Evolutionary conservation across 2,329 filamentous ascomycete species (phyloP).

Genomic region (Endothia cerciana): DNA sequence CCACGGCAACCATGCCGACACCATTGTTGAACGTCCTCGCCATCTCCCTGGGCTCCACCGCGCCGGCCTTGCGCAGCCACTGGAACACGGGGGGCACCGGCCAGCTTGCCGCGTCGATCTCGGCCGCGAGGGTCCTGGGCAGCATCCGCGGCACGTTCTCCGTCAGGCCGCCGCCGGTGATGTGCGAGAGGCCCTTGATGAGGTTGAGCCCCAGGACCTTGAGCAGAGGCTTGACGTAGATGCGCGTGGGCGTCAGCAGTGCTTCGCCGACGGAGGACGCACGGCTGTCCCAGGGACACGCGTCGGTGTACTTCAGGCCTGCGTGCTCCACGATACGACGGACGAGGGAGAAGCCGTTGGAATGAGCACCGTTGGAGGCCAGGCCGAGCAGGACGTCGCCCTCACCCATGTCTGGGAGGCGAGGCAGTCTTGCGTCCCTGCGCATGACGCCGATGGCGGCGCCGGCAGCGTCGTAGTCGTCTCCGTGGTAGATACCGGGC

Average conservation of each 20-base stretch:
- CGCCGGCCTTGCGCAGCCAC: constrained; percentile 79
- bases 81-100: constrained; percentile 76
- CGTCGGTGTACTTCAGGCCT: constrained; percentile 70
- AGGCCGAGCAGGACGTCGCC: constrained; percentile 89
- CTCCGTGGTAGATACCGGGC: constrained; percentile 88
- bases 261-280: constrained; percentile 66
- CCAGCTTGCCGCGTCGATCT: constrained; percentile 80
- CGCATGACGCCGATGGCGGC: constrained; percentile 85
- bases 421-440: constrained; percentile 71
- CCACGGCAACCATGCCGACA: constrained; percentile 89
- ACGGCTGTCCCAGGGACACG: constrained; percentile 74
- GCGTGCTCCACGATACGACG: constrained; percentile 81
- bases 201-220: constrained; percentile 63
- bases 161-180: constrained; percentile 89
- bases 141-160: constrained; percentile 97
- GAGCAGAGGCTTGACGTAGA: constrained; percentile 87
- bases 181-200: constrained; percentile 93
- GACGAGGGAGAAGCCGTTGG: constrained; percentile 97
- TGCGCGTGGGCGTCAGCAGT: constrained; percentile 86
- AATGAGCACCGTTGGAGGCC: constrained; percentile 85
- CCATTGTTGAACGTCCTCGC: constrained; percentile 93
- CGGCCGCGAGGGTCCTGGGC: constrained; percentile 74
- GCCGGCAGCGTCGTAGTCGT: constrained; percentile 92
- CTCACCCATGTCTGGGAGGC: constrained; percentile 72
- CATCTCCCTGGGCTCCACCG: constrained; percentile 78